Conservation (phyloP, 1,284 basidiomycete species). For the Agroathelia rolfsii region DNA sequence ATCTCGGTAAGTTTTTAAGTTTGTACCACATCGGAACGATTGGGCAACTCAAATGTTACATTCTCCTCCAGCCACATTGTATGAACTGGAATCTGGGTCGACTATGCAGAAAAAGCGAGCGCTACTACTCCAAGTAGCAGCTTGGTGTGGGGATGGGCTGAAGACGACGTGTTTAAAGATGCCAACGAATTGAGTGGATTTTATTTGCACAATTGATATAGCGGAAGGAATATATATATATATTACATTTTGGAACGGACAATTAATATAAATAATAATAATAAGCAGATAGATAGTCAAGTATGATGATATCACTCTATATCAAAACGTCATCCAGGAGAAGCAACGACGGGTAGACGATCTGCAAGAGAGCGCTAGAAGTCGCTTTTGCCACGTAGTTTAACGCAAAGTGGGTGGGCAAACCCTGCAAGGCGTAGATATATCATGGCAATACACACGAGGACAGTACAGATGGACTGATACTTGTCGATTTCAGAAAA, state of each 20-base stretch:
- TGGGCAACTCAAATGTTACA: constrained; percentile 7
- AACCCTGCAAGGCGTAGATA: constrained; percentile 51
- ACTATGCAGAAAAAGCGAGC: constrained; percentile 65
- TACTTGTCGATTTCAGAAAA: constrained; percentile 1
- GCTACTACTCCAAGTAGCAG: constrained; percentile 62
- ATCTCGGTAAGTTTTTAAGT: constrained; percentile 49
- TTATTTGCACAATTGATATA: too few relatives aligned
- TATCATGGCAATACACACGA: constrained; percentile 31
- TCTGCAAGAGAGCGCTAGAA: constrained; percentile 36
- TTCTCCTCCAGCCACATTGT: constrained; percentile 54
- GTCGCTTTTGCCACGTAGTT: constrained; percentile 52
- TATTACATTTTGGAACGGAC: background rate
- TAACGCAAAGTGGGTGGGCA: constrained; percentile 46
- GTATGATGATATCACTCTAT: too few relatives aligned
- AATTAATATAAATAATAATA: background rate
- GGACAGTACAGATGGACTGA: constrained; percentile 2
- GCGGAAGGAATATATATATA: constrained; percentile 1
- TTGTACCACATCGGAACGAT: background rate
- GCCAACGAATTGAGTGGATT: constrained; percentile 37
- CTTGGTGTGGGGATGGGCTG: constrained; percentile 75
- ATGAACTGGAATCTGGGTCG: constrained; percentile 63
- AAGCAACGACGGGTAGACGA: constrained; percentile 34
- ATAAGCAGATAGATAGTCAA: constrained; percentile 3
- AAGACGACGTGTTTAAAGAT: constrained; percentile 73
- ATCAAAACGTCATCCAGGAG: constrained; percentile 48